Evolutionary conservation across 2,329 filamentous ascomycete species (phyloP), one percentile per base, ranked within the genome.

Genomic region (Trichophyton verrucosum): DNA sequence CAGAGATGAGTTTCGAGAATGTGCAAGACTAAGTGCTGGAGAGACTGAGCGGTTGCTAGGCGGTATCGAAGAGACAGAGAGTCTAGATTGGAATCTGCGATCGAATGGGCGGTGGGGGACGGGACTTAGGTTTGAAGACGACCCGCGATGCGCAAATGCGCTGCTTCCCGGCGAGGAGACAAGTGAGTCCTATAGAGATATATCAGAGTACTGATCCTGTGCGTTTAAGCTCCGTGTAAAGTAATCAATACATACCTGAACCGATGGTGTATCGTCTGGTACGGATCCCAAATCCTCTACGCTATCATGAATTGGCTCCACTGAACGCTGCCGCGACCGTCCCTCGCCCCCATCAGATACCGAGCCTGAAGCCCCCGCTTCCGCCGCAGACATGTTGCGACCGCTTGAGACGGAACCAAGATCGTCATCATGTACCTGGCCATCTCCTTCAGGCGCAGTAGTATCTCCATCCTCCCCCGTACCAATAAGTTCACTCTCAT

Each of bases 51-150:
- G 83, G 36, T 88, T 85, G 27, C 84, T 84, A 13, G 74, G 73
- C 1, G 79, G 72, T 8, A 81, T 79, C 3, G 81, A 82, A 3
- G 49, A 55, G 13, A 86, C 83, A 8, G 86, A 85, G 62, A 96
- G 83, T 56, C 91, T 86, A 15, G 92, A 92, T 71, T 95, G 91
- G 74, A 99, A 99, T 61, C 94, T 86, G 65, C 90, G 85, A 71
- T 99, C 94, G 73, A 99, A 99, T 3, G 94, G 92, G 69, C 92
- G 85, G 68, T 96, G 87, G 20, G 88, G 88, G 15, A 87, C 89
- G 13, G 89, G 86, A 66, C 87, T 90, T 65, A 87, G 74, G 63
- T 84, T 81, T 20, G 84, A 81, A 61, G 86, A 86, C 33, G 57
- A 59, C 66, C 84, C 84, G 62, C 86, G 79, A 40, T 86, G 86